These are phyloP conservation scores for Phaeosphaeriaceae sp. DNA, from an alignment of 2,329 filamentous ascomycete genomes.

Conservation along the genomic window DNA sequence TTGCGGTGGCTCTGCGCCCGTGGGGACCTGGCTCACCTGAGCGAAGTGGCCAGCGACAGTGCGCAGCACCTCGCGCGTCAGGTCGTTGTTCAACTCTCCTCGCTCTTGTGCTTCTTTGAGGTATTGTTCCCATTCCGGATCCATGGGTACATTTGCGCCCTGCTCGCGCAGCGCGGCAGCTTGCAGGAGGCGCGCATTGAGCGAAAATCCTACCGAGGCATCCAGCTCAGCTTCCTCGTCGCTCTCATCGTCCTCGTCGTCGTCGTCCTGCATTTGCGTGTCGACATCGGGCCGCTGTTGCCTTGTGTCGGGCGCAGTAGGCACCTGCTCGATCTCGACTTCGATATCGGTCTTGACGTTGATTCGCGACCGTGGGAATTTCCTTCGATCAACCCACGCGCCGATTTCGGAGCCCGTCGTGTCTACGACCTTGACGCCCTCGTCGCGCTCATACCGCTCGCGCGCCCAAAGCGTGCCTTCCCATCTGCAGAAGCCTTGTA, in stretches of 20 bases:
- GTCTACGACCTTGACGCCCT: slow-evolving; percentile 72
- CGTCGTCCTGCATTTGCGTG: slow-evolving; percentile 51
- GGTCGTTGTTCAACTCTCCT: slow-evolving; percentile 53
- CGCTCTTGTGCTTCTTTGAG: slow-evolving; percentile 73
- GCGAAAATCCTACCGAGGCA: slow-evolving; percentile 65
- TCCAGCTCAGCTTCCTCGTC: slow-evolving; percentile 32
- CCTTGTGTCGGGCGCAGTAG: slow-evolving; percentile 16
- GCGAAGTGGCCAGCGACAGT: slow-evolving; percentile 40
- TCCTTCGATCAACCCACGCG: slow-evolving; percentile 61
- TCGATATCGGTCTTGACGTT: slow-evolving; percentile 53
- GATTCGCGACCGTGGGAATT: slow-evolving; percentile 33
- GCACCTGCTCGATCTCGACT: slow-evolving; percentile 47
- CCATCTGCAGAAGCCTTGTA: slow-evolving; percentile 77
- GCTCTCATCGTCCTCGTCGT: slow-evolving; percentile 52
- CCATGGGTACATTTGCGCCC: slow-evolving; percentile 65
- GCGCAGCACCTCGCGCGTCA: slow-evolving; percentile 39
- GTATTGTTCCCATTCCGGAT: slow-evolving; percentile 78
- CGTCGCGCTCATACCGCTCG: slow-evolving; percentile 78
- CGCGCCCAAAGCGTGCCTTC: slow-evolving; percentile 85
- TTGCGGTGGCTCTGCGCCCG: slow-evolving; percentile 4
- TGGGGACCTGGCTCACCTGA: slow-evolving; percentile 26
- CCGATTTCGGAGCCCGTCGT: slow-evolving; percentile 74
- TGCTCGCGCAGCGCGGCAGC: slow-evolving; percentile 69
- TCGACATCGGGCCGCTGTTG: slow-evolving; percentile 37
- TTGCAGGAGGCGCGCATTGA: slow-evolving; percentile 69